Evolutionary conservation across 495 filamentous ascomycete genomes (phyloP).

Genomic region (Hypoxylon trugodes): DNA sequence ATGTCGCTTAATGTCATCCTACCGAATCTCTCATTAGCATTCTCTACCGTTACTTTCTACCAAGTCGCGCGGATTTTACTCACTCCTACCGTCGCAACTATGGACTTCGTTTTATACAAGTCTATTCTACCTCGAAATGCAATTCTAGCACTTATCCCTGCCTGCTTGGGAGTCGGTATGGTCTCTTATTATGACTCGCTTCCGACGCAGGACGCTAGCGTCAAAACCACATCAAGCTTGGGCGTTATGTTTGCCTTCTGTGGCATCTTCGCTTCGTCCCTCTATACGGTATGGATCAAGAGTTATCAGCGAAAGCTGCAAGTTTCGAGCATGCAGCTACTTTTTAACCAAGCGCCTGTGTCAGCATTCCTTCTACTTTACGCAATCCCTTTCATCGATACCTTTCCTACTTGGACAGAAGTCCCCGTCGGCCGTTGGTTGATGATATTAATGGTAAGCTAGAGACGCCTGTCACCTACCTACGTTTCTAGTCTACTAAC

Average conservation of each 20-base stretch:
- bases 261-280: slow-evolving; percentile 69
- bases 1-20: slow-evolving; percentile 79
- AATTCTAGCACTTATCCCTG: slow-evolving; percentile 65
- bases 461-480: background rate
- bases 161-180: slow-evolving; percentile 72
- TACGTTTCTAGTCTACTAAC: slow-evolving; percentile 30
- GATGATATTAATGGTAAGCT: slow-evolving; percentile 63
- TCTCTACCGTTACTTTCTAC: slow-evolving; percentile 77
- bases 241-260: slow-evolving; percentile 71
- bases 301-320: slow-evolving; percentile 71
- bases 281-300: slow-evolving; percentile 76
- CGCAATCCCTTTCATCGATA: slow-evolving; percentile 71
- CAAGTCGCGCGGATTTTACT: slow-evolving; percentile 76
- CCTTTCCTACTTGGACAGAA: slow-evolving; percentile 61
- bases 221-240: slow-evolving; percentile 60
- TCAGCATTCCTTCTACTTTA: slow-evolving; percentile 70
- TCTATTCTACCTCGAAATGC: slow-evolving; percentile 64
- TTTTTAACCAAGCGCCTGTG: slow-evolving; percentile 75
- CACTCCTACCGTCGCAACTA: slow-evolving; percentile 71
- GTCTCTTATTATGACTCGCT: slow-evolving; percentile 77
- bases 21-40: slow-evolving; percentile 76
- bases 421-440: slow-evolving; percentile 60
- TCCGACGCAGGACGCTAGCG: slow-evolving; percentile 53
- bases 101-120: slow-evolving; percentile 72
- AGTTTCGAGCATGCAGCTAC: slow-evolving; percentile 75